Base-by-base conservation (phyloP, 1,139 yeast genomes). In the Yueomyces sp. region DNA sequence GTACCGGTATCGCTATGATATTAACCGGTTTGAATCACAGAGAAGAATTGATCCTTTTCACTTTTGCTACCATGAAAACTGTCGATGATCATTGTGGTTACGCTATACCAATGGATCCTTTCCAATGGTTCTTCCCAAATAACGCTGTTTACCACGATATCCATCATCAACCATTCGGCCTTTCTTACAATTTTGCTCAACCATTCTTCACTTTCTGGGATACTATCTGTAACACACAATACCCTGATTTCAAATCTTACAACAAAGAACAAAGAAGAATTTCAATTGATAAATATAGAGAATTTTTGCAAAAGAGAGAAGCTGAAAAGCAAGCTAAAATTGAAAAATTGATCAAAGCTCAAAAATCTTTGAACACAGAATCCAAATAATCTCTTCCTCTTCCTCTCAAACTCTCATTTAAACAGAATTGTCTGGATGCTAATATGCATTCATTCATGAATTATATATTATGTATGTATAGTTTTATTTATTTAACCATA, bases 81-180 rank as follows among this genome's bases (percentile, higher is more conserved):
- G 96, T 91, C 42, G 98, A 91, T 62, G 98, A 91, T 63, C 98
- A 91, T 64, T 91, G 97, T 64, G 98, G 98, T 25, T 91, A 89
- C 64, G 78, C 87, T 39, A 68, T 91, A 46, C 98, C 97, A 19
- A 83, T 68, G 62, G 98, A 91, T 62, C 78, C 89, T 33, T 83
- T 91, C 69, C 98, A 91, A 67, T 60, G 77, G 37, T 45, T 89
- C 12, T 91, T 91, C 72, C 97, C 97, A 48, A 91, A 91, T 66
- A 89, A 91, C 57, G 85, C 97, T 9, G 82, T 87, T 36, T 91
- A 87, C 63, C 98, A 91, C 60, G 98, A 91, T 64, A 87, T 91
- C 53, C 98, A 91, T 61, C 98, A 91, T 65, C 98, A 91, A 68
- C 77, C 77, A 54, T 91, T 93, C 74, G 98, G 98, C 33, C 81